These are phyloP conservation scores for Lathyrus oleraceus DNA, from an alignment of 306 rosid species.

Conservation along the genomic window DNA sequence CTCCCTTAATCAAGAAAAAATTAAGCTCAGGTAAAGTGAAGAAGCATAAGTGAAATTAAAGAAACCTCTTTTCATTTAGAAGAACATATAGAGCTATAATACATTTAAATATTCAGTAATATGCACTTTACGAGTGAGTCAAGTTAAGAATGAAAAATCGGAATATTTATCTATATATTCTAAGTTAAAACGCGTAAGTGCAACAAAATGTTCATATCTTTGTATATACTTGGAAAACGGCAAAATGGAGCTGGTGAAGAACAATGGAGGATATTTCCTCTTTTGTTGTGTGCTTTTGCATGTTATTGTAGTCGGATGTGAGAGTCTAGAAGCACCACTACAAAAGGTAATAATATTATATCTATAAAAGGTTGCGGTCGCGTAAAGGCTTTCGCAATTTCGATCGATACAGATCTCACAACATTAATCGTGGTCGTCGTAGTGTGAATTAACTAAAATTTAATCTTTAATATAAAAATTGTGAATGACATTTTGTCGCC, in stretches of 20 bases:
- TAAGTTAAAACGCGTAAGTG: not conserved
- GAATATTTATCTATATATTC: conserved; percentile 25
- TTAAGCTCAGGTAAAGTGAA: conserved; percentile 2
- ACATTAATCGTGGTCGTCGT: no score
- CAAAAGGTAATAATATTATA: conserved; percentile 51
- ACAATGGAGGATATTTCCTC: conserved; percentile 15
- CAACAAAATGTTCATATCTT: not conserved
- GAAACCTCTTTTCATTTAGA: conserved; percentile 35
- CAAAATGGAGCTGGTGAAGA: conserved; percentile 28
- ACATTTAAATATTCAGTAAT: conserved; percentile 32
- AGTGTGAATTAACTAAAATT: no score
- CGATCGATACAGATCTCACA: no score
- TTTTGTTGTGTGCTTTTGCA: conserved; percentile 40
- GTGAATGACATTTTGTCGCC: no score
- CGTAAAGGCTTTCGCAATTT: no score
- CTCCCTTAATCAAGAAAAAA: conserved; percentile 35
- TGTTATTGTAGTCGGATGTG: conserved; percentile 43
- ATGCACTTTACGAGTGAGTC: conserved; percentile 43
- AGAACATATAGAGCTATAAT: not conserved
- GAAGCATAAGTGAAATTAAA: conserved; percentile 44
- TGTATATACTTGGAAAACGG: conserved; percentile 8
- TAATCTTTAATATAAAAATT: no score
- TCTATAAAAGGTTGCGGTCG: no score
- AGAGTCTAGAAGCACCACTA: conserved; percentile 40
- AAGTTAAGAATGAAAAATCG: conserved; percentile 55